Base-by-base conservation (phyloP, 2,329 filamentous ascomycete genomes). In the Venturiaceae sp. region DNA sequence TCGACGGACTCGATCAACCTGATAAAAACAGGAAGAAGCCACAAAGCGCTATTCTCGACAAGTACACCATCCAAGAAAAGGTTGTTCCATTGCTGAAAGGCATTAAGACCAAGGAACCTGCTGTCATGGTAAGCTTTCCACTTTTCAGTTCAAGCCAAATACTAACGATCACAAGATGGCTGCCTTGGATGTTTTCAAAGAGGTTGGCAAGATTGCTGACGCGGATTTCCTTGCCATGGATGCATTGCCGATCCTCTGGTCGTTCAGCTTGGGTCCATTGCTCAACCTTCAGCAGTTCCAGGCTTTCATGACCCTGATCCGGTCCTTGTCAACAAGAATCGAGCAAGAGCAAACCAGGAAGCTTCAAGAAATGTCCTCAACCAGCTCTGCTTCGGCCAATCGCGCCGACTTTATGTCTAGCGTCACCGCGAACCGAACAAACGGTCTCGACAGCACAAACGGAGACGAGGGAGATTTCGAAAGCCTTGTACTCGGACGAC, bases 1-100 rank as follows among this genome's bases (percentile, higher is more conserved):
- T 96, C 2, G 86, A 90, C 63, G 91, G 90, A 0, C 77, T 92
- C 41, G 68, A 68, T 44, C 72, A 81, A 63, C 69, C 76, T 56
- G 76, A 81, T 65, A 63, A 59, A 67, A 66, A 81, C 66, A 85
- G 86, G 28, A 36, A 47, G 67, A 75, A 80, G 2, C 82, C 81
- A 3, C 87, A 83, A 1, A 87, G 87, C 0, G 90, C 85, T 1
- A 92, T 92, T 3, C 77, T 99, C 30, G 94, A 99, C 75, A 97
- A 97, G 71, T 97, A 94, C 68, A 97, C 94, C 0, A 92, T 99
- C 75, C 94, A 99, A 70, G 94, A 99, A 69, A 97, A 96, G 75
- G 88, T 99, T 34, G 83, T 97, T 0, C 94, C 94, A 0, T 75
- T 97, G 4, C 80, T 99, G 61, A 91, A 89, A 67, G 91, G 80